Base-by-base conservation (phyloP, 2,329 filamentous ascomycete genomes). In the Pseudopyrenochaeta lycopersici region DNA sequence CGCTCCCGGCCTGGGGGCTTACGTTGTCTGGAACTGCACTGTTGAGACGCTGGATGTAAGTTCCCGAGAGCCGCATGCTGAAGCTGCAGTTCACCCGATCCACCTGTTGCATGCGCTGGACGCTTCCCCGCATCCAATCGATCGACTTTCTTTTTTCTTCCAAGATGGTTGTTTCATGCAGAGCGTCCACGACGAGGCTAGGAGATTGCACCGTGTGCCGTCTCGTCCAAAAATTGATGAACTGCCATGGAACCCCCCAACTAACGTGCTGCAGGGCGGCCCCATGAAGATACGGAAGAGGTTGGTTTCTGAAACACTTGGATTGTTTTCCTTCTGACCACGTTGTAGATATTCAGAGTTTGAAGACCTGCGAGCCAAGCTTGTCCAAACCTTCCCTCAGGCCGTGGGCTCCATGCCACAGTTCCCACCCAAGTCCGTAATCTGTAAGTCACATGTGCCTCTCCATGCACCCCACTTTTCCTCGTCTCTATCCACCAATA, bases 11-110 rank as follows among this genome's bases (percentile, higher is more conserved):
- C 78, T 88, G 42, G 94, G 94, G n/a, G 90, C 93, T 1, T 99
- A 98, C 78, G 91, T 97, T 1, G 92, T 97, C 7, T 99, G 91
- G 91, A 95, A 92, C 71, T 92, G 95, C 68, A 87, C 84, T 42
- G 91, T 99, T 39, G 88, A 95, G 74, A 97, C 92, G 3, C 79
- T 98, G 45, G 89, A 87, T 75, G 92, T 93, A 73, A 74, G 87
- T 83, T 51, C 46, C 56, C 50, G 53, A 44, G 58, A 62, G 54
- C 58, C 55, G 56, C 60, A 64, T 54, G 47, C 40, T 27, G 23
- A 29, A 54, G 48, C 52, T 60, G 42, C 51, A 55, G 23, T 27
- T 4, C 23, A 4, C 55, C 50, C 51, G 54, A 27, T 52, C 52
- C 40, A 57, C 49, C 43, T 49, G 45, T 52, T 43, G 51, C 46